Evolutionary conservation across 2,329 filamentous ascomycete species (phyloP), one percentile per base, ranked within the genome.

Genomic region (Microdochium trichocladiopsis): DNA sequence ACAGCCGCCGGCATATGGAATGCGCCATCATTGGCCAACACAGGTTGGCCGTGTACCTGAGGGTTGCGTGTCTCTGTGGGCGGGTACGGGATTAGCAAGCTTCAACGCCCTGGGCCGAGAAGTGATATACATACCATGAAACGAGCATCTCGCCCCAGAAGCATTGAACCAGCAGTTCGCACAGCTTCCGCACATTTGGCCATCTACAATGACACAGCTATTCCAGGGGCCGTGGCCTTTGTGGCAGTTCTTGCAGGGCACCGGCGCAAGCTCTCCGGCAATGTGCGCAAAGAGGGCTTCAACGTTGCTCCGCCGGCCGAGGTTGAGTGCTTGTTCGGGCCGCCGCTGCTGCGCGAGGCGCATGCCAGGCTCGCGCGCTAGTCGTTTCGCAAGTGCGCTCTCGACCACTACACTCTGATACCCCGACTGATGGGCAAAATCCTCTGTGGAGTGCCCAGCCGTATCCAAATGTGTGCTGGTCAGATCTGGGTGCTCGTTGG

Each of bases 151-250:
- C 10, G 78, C 74, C 10, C 80, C 80, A 50, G 78, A 82, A 8
- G 80, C 80, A 52, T 84, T 84, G 64, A 79, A 83, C 80, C 80
- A 83, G 62, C 80, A 84, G 60, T 84, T 84, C 53, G 79, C 75
- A 56, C 80, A 84, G 59, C 78, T 82, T 10, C 80, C 80, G 53
- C 78, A 82, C 77, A 83, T 79, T 60, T 81, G 77, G 1, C 80
- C 79, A 48, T 77, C 75, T 22, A 80, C 76, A n/a, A 82, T 68
- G n/a, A 84, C 72, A 56, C 80, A 84, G 16, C 71, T 70, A 1
- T 71, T 77, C 79, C 79, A 84, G 0, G 80, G 80, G 0, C 80
- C 80, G 54, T 82, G 78, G 3, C 78, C 78, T 61, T 81, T 83
- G 63, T 76, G 72, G 61, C 80, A 84, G 63, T 80, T 82, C 64